These are phyloP conservation scores for Cadophora gregata DNA, from an alignment of 2,329 filamentous ascomycete species.

Conservation along the genomic window DNA sequence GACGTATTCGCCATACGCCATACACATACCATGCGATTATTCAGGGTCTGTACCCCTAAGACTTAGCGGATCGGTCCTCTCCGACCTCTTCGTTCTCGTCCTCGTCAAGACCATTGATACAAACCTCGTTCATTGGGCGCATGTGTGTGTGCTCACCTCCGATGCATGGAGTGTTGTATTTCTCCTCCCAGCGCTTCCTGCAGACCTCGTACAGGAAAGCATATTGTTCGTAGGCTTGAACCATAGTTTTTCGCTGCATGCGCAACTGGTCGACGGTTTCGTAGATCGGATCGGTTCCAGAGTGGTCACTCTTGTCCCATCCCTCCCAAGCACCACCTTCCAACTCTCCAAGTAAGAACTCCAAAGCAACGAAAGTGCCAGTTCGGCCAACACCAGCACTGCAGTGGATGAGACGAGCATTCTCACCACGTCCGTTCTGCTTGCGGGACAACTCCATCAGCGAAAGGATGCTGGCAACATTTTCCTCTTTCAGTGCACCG, in stretches of 20 bases:
- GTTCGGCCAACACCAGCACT: slow-evolving; percentile 93
- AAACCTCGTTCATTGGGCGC: slow-evolving; percentile 24
- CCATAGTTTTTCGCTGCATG: slow-evolving; percentile 93
- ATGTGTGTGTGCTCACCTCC: slow-evolving; percentile 39
- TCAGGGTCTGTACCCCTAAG: not conserved
- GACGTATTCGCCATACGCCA: slow-evolving; percentile 23
- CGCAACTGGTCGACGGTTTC: slow-evolving; percentile 80
- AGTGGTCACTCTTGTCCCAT: slow-evolving; percentile 42
- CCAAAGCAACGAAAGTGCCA: slow-evolving; percentile 95
- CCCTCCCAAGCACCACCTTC: slow-evolving; percentile 65
- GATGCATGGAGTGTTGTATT: slow-evolving; percentile 50
- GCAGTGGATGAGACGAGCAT: slow-evolving; percentile 83
- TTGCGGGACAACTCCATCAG: slow-evolving; percentile 71
- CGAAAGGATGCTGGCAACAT: slow-evolving; percentile 70
- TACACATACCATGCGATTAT: slow-evolving; percentile 14
- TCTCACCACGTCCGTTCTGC: slow-evolving; percentile 60
- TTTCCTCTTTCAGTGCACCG: slow-evolving; percentile 74
- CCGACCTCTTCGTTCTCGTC: not conserved
- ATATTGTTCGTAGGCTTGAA: slow-evolving; percentile 86
- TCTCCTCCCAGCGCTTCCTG: slow-evolving; percentile 74
- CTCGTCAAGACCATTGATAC: slow-evolving; percentile 23
- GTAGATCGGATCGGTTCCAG: slow-evolving; percentile 71
- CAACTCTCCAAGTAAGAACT: slow-evolving; percentile 85
- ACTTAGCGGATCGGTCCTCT: not conserved
- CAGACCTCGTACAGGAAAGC: slow-evolving; percentile 88